Evolutionary conservation across 345 rosid genomes (phyloP).

Genomic region (Microthlaspi erraticum): DNA sequence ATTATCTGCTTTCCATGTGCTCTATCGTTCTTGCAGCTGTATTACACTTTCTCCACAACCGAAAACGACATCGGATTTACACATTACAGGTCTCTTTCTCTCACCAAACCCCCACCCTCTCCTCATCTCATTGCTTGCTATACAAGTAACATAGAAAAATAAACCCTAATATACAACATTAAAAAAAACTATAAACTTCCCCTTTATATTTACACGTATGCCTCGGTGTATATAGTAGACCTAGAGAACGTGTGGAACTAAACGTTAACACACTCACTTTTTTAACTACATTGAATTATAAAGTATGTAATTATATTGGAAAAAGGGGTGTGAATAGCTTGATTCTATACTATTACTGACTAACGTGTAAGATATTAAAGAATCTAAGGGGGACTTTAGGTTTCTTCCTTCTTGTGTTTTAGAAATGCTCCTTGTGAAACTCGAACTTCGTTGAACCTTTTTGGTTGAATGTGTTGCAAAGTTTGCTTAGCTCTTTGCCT

Average conservation of each 20-base stretch:
- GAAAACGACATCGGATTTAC: constrained; percentile 33
- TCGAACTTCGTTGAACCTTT: constrained; percentile 93
- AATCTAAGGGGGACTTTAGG: constrained; percentile 24
- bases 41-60: constrained; percentile 35
- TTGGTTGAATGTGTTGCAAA: constrained; percentile 91
- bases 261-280: constrained; percentile 47
- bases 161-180: neutral
- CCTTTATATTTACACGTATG: constrained; percentile 43
- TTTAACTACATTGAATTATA: constrained; percentile 14
- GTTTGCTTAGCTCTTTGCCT: constrained; percentile 90
- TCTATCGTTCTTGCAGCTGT: constrained; percentile 43
- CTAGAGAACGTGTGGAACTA: constrained; percentile 36
- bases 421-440: constrained; percentile 98
- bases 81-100: constrained; percentile 19
- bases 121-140: constrained; percentile 26
- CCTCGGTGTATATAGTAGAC: constrained; percentile 28
- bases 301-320: constrained; percentile 7
- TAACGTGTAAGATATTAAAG: constrained; percentile 33
- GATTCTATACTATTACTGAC: constrained; percentile 32
- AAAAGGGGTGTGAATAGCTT: neutral
- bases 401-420: constrained; percentile 35
- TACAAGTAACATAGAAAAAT: constrained; percentile 23
- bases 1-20: constrained; percentile 24
- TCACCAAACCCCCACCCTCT: constrained; percentile 31
- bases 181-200: constrained; percentile 5